Conservation (phyloP, 2,329 filamentous ascomycete species). For the Fusarium sp. region DNA sequence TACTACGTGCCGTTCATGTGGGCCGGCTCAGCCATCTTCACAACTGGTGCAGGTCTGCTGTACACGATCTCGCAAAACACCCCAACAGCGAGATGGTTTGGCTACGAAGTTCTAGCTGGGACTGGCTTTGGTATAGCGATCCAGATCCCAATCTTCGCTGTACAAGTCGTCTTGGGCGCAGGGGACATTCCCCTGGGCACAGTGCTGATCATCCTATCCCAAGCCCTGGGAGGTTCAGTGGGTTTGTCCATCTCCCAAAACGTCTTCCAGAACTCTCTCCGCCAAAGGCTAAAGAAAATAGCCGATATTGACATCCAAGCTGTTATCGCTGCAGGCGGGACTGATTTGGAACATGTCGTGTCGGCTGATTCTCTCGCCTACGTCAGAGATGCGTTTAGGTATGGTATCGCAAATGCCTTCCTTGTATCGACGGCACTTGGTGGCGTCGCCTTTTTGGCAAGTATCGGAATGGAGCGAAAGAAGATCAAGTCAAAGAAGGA, state of each 20-base stretch:
- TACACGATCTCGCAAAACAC: constrained; percentile 45
- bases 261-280: constrained; percentile 29
- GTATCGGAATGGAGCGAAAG: constrained; percentile 30
- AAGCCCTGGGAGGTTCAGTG: constrained; percentile 54
- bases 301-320: constrained; percentile 3
- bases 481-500: constrained; percentile 23
- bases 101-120: constrained; percentile 55
- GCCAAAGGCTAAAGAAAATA: constrained; percentile 6
- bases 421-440: constrained; percentile 34
- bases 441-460: constrained; percentile 27
- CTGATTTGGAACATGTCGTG: constrained; percentile 22
- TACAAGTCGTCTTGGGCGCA: constrained; percentile 53
- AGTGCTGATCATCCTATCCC: constrained; percentile 55
- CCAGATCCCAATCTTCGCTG: constrained; percentile 55
- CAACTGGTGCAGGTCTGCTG: constrained; percentile 22
- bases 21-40: constrained; percentile 26
- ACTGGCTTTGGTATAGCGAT: constrained; percentile 54
- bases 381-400: constrained; percentile 28
- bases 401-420: constrained; percentile 27
- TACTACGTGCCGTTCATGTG: constrained; percentile 39
- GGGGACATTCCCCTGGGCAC: constrained; percentile 56
- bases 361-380: neutral
- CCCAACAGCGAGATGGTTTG: constrained; percentile 51
- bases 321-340: constrained; percentile 26
- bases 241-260: constrained; percentile 35